Evolutionary conservation across 768 basidiomycete genomes (phyloP).

Genomic region (Basidioascus undulatus): DNA sequence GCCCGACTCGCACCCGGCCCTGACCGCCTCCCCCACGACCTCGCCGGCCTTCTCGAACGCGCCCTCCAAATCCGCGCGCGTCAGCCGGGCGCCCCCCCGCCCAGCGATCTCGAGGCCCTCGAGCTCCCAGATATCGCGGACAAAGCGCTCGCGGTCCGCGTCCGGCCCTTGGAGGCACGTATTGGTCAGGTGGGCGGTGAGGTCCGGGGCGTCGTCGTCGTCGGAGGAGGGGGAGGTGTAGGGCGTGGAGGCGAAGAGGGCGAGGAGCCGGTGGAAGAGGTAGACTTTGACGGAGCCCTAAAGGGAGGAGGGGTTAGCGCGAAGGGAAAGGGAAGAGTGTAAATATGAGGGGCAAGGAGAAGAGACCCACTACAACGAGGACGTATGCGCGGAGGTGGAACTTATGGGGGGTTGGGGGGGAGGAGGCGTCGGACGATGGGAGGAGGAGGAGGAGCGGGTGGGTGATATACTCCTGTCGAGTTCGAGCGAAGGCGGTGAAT

Average conservation of each 20-base stretch:
- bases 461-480: slow-evolving; percentile 52
- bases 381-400: slow-evolving; percentile 81
- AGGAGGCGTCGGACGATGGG: slow-evolving; percentile 2
- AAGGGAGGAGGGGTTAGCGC: background rate
- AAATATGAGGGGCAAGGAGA: slow-evolving; percentile 19
- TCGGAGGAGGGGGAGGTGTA: slow-evolving; percentile 29
- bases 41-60: slow-evolving; percentile 39
- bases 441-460: slow-evolving; percentile 59
- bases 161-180: slow-evolving; percentile 53
- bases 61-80: slow-evolving; percentile 22
- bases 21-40: slow-evolving; percentile 55
- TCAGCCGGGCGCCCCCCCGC: slow-evolving; percentile 13
- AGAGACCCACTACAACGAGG: slow-evolving; percentile 31
- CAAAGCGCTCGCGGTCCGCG: slow-evolving; percentile 32
- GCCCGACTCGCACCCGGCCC: slow-evolving; percentile 48
- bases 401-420: slow-evolving; percentile 22
- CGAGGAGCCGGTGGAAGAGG: slow-evolving; percentile 58
- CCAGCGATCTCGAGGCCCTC: slow-evolving; percentile 30
- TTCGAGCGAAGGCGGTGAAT: background rate
- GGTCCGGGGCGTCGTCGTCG: slow-evolving; percentile 20
- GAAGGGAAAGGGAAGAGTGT: background rate
- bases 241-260: slow-evolving; percentile 57
- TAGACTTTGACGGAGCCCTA: slow-evolving; percentile 48
- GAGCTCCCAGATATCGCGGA: slow-evolving; percentile 59
- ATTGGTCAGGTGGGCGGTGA: slow-evolving; percentile 68